Evolutionary conservation across 1,284 basidiomycete species (phyloP).

Genomic region (Ceraceosorus guamensis): DNA sequence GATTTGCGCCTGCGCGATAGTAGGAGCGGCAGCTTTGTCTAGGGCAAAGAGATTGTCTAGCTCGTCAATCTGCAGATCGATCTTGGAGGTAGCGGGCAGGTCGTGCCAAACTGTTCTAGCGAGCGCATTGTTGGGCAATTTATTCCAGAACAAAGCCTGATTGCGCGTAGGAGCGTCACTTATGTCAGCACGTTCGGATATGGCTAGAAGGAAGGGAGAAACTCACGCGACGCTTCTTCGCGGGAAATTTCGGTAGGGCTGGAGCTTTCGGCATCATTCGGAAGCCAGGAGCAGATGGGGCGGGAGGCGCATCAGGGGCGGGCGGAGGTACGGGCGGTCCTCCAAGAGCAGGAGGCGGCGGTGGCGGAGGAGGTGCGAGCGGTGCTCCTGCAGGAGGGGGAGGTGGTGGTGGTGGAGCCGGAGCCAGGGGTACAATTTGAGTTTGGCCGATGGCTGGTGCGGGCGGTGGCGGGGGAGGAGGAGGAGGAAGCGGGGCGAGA

Average conservation of each 20-base stretch:
- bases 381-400: not conserved
- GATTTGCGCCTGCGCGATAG: slow-evolving; percentile 8
- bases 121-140: slow-evolving; percentile 55
- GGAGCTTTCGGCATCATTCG: slow-evolving; percentile 6
- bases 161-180: slow-evolving; percentile 54
- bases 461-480: slow-evolving; percentile 20
- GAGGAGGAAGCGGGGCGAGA: slow-evolving; percentile 19
- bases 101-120: slow-evolving; percentile 67
- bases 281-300: slow-evolving; percentile 14
- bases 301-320: not conserved
- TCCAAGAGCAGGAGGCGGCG: slow-evolving; percentile 17
- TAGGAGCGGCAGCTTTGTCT: slow-evolving; percentile 48
- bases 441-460: slow-evolving; percentile 23
- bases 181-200: not conserved
- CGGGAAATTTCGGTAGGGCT: slow-evolving; percentile 44
- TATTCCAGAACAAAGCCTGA: slow-evolving; percentile 83
- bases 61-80: slow-evolving; percentile 60
- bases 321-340: slow-evolving; percentile 2
- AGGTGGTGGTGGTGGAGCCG: slow-evolving; percentile 10
- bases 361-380: slow-evolving; percentile 5
- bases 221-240: slow-evolving; percentile 55
- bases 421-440: not conserved
- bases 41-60: slow-evolving; percentile 68
- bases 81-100: slow-evolving; percentile 45
- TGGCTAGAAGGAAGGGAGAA: not conserved